phyloP scores from a whole-genome alignment of 2,329 filamentous ascomycete species.

The Verticillium tricorpus region DNA sequence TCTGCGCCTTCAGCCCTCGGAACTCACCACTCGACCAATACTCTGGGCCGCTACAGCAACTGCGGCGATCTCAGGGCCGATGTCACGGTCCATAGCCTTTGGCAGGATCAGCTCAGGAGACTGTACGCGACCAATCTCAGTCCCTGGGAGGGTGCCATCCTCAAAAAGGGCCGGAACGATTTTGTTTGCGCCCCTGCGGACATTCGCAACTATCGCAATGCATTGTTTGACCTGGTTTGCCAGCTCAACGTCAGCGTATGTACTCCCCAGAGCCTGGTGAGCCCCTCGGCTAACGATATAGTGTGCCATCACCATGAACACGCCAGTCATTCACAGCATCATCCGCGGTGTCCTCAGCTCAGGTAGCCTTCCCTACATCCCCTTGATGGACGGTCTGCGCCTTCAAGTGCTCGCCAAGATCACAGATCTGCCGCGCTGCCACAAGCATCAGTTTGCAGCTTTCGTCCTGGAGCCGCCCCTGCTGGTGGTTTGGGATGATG shows the following conservation, averaged over 20 bases:
- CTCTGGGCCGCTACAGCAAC: constrained; percentile 9
- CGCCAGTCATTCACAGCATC: constrained; percentile 58
- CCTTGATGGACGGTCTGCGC: constrained; percentile 51
- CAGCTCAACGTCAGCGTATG: constrained; percentile 49
- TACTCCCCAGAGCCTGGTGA: constrained; percentile 3
- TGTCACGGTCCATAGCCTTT: constrained; percentile 12
- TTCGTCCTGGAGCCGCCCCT: constrained; percentile 55
- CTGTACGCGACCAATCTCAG: constrained; percentile 10
- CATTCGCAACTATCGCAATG: constrained; percentile 32
- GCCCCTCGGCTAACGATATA: constrained; percentile 19
- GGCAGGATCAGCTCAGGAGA: constrained; percentile 13
- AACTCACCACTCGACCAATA: constrained; percentile 9
- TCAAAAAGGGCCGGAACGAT: constrained; percentile 45
- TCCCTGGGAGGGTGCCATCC: constrained; percentile 47
- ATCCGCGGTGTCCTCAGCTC: constrained; percentile 40
- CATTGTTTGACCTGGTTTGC: constrained; percentile 37
- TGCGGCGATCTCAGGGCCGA: constrained; percentile 11
- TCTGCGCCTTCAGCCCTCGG: neutral
- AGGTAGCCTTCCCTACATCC: constrained; percentile 44
- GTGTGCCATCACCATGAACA: constrained; percentile 66
- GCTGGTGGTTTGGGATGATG: constrained; percentile 61
- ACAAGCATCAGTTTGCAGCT: constrained; percentile 63
- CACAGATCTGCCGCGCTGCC: constrained; percentile 50
- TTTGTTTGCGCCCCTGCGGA: constrained; percentile 36
- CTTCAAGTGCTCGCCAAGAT: constrained; percentile 59